These are phyloP conservation scores for Ambrosia trifida DNA, from an alignment of 129 eudicot species.

Conservation along the genomic window DNA sequence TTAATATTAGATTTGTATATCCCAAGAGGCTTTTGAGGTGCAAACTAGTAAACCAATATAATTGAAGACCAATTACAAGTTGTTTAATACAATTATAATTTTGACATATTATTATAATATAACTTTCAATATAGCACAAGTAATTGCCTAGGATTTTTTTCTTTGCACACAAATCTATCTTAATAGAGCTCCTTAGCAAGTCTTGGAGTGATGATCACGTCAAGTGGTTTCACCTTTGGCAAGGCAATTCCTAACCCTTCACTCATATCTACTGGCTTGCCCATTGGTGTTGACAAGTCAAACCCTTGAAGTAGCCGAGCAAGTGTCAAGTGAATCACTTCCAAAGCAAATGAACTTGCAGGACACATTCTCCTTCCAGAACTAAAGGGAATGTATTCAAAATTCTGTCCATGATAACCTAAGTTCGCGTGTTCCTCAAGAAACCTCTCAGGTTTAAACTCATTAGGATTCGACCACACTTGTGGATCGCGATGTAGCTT, in stretches of 20 bases:
- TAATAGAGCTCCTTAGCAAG: conserved; percentile 27
- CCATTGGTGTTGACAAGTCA: conserved; percentile 30
- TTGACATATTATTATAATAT: too few species aligned
- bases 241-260: conserved; percentile 46
- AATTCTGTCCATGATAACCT: conserved; percentile 32
- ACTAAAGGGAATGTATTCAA: conserved; percentile 44
- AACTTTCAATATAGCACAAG: too few species aligned
- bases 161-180: too few species aligned
- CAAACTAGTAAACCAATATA: too few species aligned
- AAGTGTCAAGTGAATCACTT: conserved; percentile 34
- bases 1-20: too few species aligned
- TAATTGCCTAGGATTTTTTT: too few species aligned
- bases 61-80: too few species aligned
- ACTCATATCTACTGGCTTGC: conserved; percentile 37
- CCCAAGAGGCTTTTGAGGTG: too few species aligned
- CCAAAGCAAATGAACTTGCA: conserved; percentile 31
- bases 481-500: conserved; percentile 53
- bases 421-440: conserved; percentile 24
- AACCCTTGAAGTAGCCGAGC: conserved; percentile 48
- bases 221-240: conserved; percentile 47
- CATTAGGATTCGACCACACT: conserved; percentile 40
- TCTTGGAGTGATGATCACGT: conserved; percentile 38
- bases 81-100: too few species aligned
- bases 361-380: conserved; percentile 53
- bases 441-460: conserved; percentile 48